Base-by-base conservation (phyloP, 2,329 filamentous ascomycete species). In the Cercospora zeina region DNA sequence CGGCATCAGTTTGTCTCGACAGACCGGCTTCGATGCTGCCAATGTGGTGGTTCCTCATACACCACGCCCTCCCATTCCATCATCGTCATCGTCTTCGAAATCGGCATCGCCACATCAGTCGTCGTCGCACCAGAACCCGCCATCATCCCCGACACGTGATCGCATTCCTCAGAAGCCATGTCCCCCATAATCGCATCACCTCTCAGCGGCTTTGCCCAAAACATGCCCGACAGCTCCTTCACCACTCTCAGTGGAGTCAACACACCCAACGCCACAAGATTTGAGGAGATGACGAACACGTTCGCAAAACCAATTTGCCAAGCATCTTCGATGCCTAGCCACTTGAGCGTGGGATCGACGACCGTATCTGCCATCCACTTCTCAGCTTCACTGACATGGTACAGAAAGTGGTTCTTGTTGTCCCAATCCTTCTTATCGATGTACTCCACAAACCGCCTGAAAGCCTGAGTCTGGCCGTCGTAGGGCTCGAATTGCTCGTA, bases 401-500 rank as follows among this genome's bases (percentile, higher is more conserved):
- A 56, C 7, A 65, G 39, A 6, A 61, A 1, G 21, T 58, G 51
- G 6, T 61, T 36, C 34, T 61, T 56, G 8, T 42, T 58, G n/a
- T 63, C 59, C 58, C 63, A 63, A 30, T 61, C 21, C 7, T 58
- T 51, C 47, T 58, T 49, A 30, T 65, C 31, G 61, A 67, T 65
- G 42, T 59, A 42, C 55, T 67, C 65, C 8, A 21, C 34, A 47
- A 65, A 67, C 19, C 61, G 63, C 11, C 19, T 34, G 19, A 65
- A 33, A 14, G 59, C 54, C 53, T 65, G 59, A 16, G 55, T 16
- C 51, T 59, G 54, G 7, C 19, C 19, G 9, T 66, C 16, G 19
- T 64, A 65, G 13, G 61, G 60, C 11, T 65, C 64, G 36, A 66
- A 66, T 13, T 68, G 66, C 31, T 66, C 62, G 53, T 65, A 65